Evolutionary conservation across 441 rosid genomes (phyloP).

Genomic region (Erysimum cheiri): DNA sequence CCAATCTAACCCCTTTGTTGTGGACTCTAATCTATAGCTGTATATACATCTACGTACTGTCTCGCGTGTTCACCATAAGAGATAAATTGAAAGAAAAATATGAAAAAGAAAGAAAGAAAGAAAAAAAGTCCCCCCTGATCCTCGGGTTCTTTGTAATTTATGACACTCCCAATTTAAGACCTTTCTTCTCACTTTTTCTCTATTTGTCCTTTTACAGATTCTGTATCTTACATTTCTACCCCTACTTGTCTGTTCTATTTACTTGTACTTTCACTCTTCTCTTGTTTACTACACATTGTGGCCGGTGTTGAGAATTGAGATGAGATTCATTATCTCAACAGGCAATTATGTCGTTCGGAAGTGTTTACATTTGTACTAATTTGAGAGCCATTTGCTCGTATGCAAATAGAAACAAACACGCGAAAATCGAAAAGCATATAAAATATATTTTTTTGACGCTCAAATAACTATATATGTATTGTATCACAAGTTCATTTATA

Average conservation of each 20-base stretch:
- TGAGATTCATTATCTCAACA: background rate
- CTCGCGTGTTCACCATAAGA: constrained; percentile 43
- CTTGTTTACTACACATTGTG: constrained; percentile 29
- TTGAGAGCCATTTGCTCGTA: too few relatives aligned
- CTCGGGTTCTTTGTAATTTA: constrained; percentile 62
- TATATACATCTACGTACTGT: constrained; percentile 31
- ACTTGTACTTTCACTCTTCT: constrained; percentile 28
- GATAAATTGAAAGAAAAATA: background rate
- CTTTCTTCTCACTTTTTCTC: constrained; percentile 26
- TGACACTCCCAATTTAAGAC: constrained; percentile 54
- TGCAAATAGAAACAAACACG: too few relatives aligned
- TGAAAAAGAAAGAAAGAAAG: background rate
- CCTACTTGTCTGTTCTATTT: constrained; percentile 19
- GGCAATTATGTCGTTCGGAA: background rate
- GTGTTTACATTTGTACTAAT: too few relatives aligned
- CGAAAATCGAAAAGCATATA: too few relatives aligned
- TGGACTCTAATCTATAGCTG: constrained; percentile 27
- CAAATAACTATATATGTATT: too few relatives aligned
- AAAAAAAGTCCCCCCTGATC: constrained; percentile 45
- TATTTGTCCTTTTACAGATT: constrained; percentile 38
- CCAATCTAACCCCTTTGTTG: constrained; percentile 13
- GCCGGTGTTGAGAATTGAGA: background rate
- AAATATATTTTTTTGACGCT: too few relatives aligned
- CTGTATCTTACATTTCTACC: constrained; percentile 27
- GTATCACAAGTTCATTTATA: background rate